Conservation (phyloP, 306 rosid genomes). For the Prunus armeniaca region DNA sequence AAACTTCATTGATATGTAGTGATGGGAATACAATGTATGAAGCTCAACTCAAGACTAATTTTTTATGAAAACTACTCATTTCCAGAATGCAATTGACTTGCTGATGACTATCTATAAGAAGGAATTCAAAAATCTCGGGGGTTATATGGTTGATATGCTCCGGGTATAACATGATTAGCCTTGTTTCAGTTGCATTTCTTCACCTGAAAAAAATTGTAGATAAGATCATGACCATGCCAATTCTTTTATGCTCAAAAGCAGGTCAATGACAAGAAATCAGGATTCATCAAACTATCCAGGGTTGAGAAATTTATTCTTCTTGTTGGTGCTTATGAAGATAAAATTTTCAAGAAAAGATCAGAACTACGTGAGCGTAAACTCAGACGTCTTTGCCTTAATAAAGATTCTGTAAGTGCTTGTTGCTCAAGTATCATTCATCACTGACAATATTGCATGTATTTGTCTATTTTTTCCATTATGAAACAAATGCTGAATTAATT, state of each 20-base stretch:
- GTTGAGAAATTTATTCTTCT: conserved; percentile 49
- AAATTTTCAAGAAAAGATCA: conserved; percentile 40
- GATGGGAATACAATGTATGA: too few species aligned
- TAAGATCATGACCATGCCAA: not conserved
- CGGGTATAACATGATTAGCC: conserved; percentile 26
- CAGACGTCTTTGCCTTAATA: conserved; percentile 11
- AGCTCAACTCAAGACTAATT: not conserved
- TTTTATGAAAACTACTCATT: not conserved
- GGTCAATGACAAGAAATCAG: conserved; percentile 29
- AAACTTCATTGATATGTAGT: not conserved
- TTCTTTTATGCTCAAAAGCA: conserved; percentile 2
- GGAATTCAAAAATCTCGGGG: conserved; percentile 47
- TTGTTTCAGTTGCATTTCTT: not conserved
- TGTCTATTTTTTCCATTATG: not conserved
- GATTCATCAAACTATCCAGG: conserved; percentile 42
- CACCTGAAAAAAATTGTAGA: not conserved
- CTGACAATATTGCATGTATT: not conserved
- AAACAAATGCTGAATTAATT: not conserved
- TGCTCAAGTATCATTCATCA: not conserved
- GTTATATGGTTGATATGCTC: conserved; percentile 46
- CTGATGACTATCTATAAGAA: conserved; percentile 44
- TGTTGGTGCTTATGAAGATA: conserved; percentile 48
- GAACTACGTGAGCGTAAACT: conserved; percentile 20
- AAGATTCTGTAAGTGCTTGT: conserved; percentile 33
- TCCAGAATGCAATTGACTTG: conserved; percentile 46